phyloP scores from a whole-genome alignment of 2,329 filamentous ascomycete genomes.

The Fusarium protoensiforme region DNA sequence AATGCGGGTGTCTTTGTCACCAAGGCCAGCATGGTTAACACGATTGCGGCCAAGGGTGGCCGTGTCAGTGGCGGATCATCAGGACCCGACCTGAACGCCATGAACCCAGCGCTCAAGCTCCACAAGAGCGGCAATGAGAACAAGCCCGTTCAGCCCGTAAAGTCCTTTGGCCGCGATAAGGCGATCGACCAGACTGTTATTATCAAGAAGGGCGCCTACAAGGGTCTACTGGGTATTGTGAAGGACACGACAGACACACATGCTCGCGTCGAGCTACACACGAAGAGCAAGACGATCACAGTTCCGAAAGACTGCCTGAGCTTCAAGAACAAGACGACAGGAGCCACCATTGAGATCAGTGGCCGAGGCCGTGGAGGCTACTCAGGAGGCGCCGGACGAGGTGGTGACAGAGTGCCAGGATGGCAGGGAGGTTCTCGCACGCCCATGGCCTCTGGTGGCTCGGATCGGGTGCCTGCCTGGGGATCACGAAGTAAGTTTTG shows the following conservation, averaged over 20 bases:
- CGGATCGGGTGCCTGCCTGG: conserved; percentile 82
- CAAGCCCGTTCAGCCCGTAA: conserved; percentile 71
- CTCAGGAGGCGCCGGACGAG: conserved; percentile 57
- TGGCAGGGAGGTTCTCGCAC: conserved; percentile 77
- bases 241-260: conserved; percentile 91
- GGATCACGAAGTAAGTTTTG: conserved; percentile 72
- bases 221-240: conserved; percentile 93
- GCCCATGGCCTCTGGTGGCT: conserved; percentile 68
- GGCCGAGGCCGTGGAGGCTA: conserved; percentile 58
- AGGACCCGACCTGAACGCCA: conserved; percentile 85
- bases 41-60: conserved; percentile 93
- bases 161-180: conserved; percentile 82
- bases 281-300: conserved; percentile 91
- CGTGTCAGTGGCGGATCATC: conserved; percentile 69
- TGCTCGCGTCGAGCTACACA: conserved; percentile 92
- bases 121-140: conserved; percentile 67
- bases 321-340: conserved; percentile 86
- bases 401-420: conserved; percentile 59
- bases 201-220: conserved; percentile 87
- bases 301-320: conserved; percentile 84
- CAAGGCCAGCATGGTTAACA: conserved; percentile 85
- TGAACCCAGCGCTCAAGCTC: conserved; percentile 90
- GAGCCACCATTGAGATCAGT: conserved; percentile 79
- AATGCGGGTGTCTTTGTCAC: conserved; percentile 92
- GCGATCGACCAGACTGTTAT: conserved; percentile 92